These are phyloP conservation scores for Cladosporium sp. DNA, from an alignment of 2,329 filamentous ascomycete genomes.

Conservation along the genomic window DNA sequence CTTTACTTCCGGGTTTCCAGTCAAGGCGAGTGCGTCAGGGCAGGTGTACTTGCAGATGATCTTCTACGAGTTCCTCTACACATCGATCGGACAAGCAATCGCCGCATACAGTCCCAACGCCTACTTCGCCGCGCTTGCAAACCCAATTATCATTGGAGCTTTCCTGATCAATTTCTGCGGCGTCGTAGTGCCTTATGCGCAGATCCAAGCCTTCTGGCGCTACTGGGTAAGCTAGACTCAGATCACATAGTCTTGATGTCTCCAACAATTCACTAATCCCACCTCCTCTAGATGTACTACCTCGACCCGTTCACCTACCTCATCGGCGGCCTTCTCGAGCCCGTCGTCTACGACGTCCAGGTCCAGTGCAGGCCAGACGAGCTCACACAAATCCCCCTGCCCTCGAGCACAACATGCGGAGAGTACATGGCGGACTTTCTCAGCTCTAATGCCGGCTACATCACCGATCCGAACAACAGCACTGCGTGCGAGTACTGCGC, in stretches of 20 bases:
- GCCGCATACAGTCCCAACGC: conserved; percentile 46
- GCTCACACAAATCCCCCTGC: conserved; percentile 49
- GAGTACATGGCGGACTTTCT: conserved; percentile 60
- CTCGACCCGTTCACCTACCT: conserved; percentile 71
- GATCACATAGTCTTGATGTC: neutral
- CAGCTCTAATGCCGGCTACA: conserved; percentile 34
- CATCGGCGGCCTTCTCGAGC: conserved; percentile 67
- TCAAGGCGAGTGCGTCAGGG: conserved; percentile 48
- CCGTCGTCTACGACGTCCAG: conserved; percentile 54
- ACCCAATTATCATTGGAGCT: conserved; percentile 36
- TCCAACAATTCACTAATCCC: neutral
- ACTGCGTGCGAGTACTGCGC: conserved; percentile 62
- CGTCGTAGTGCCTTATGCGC: conserved; percentile 36
- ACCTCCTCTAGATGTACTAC: conserved; percentile 18
- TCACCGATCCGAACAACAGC: conserved; percentile 60
- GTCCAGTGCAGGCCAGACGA: conserved; percentile 37
- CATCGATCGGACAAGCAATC: conserved; percentile 57
- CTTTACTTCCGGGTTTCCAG: conserved; percentile 44
- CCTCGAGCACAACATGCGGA: conserved; percentile 55
- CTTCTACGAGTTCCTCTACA: conserved; percentile 31
- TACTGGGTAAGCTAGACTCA: conserved; percentile 33
- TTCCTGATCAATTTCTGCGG: conserved; percentile 37
- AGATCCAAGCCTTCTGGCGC: conserved; percentile 38
- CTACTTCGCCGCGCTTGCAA: conserved; percentile 48
- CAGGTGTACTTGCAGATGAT: conserved; percentile 47